Percentiles rank a stretch among this genome's conserved stretches.
These are phyloP conservation scores for Jatropha curcas DNA, from an alignment of 345 rosid species.

Conservation along the genomic window DNA sequence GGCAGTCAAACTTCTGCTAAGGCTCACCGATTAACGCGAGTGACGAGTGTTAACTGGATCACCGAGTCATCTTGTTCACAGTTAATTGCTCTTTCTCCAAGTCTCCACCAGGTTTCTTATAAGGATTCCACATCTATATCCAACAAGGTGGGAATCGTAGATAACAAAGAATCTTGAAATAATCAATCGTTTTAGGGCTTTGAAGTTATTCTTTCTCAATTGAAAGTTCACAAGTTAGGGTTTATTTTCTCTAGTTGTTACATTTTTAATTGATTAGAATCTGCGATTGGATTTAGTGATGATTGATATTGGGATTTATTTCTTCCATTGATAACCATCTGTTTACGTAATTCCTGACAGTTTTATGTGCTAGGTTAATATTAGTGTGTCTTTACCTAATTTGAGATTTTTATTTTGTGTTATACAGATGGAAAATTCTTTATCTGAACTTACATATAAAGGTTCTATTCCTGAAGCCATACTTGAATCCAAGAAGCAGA, in stretches of 20 bases:
- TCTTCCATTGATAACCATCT: too few species aligned
- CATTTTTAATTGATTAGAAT: not conserved
- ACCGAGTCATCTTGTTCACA: not conserved
- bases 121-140: not conserved
- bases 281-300: not conserved
- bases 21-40: too few species aligned
- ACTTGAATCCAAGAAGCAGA: conserved; percentile 59
- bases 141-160: not conserved
- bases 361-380: not conserved
- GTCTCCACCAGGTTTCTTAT: not conserved
- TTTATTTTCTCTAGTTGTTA: not conserved
- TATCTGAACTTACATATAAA: conserved; percentile 55
- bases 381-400: not conserved
- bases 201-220: not conserved
- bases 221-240: not conserved
- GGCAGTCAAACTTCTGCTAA: too few species aligned
- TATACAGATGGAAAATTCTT: conserved; percentile 59
- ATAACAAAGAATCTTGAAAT: not conserved
- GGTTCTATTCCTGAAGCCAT: conserved; percentile 80
- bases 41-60: not conserved
- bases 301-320: not conserved
- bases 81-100: not conserved
- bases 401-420: not conserved
- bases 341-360: not conserved
- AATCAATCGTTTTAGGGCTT: not conserved